phyloP scores from a whole-genome alignment of 2,329 filamentous ascomycete genomes.

The Thermothelomyces thermophilus region DNA sequence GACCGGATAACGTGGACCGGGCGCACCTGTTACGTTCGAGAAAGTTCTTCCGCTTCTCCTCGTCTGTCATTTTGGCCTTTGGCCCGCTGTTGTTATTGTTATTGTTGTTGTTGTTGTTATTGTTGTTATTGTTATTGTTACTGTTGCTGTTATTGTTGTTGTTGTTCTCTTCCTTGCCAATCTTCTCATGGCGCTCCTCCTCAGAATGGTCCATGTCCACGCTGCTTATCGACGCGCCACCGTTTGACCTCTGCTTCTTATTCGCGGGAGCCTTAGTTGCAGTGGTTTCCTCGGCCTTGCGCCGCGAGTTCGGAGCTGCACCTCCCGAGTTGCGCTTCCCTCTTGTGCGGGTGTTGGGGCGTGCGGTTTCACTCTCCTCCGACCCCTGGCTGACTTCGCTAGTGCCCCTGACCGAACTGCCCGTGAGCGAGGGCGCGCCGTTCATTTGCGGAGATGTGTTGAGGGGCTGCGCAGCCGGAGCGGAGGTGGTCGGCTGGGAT shows the following conservation, averaged over 20 bases:
- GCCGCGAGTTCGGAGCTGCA: slow-evolving; percentile 53
- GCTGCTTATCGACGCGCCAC: slow-evolving; percentile 22
- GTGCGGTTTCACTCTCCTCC: slow-evolving; percentile 64
- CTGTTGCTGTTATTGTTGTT: too few species aligned
- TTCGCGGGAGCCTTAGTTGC: slow-evolving; percentile 54
- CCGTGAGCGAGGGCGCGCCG: slow-evolving; percentile 36
- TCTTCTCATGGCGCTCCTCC: slow-evolving; percentile 41
- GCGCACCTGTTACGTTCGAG: slow-evolving; percentile 88
- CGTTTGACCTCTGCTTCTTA: slow-evolving; percentile 66
- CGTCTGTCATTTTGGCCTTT: slow-evolving; percentile 86
- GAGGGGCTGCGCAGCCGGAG: slow-evolving; percentile 27
- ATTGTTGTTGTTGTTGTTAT: too few species aligned
- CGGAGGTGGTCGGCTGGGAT: slow-evolving; percentile 39
- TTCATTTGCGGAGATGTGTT: slow-evolving; percentile 50
- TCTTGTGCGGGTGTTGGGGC: slow-evolving; percentile 58
- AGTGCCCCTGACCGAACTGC: slow-evolving; percentile 28
- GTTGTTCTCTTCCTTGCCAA: slow-evolving; percentile 46
- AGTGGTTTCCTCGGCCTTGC: slow-evolving; percentile 66
- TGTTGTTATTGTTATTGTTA: too few species aligned
- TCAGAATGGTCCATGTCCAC: slow-evolving; percentile 26
- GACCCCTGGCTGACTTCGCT: slow-evolving; percentile 54
- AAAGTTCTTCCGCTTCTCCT: slow-evolving; percentile 98
- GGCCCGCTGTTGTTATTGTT: slow-evolving; percentile 37
- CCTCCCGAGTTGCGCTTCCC: slow-evolving; percentile 56
- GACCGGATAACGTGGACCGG: not conserved